Evolutionary conservation across 306 rosid species (phyloP).

Genomic region (Styphnolobium japonicum): DNA sequence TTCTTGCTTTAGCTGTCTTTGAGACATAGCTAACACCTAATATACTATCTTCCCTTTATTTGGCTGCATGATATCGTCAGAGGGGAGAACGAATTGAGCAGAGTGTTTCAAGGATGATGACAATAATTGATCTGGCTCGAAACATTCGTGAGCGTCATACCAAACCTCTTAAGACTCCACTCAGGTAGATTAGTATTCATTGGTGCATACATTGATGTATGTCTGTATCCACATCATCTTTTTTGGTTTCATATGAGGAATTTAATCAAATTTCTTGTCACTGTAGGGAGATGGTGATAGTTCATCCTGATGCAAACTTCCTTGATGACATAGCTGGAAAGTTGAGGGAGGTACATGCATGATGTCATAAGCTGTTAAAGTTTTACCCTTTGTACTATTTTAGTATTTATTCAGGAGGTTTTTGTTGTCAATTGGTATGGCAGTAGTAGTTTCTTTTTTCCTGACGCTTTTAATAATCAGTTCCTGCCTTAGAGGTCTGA

Average conservation of each 20-base stretch:
- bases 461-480: too few species aligned
- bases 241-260: background rate
- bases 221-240: background rate
- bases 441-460: background rate
- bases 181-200: constrained; percentile 53
- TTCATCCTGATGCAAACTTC: constrained; percentile 87
- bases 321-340: constrained; percentile 88
- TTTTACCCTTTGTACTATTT: background rate
- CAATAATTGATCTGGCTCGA: constrained; percentile 90
- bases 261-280: background rate
- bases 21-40: background rate
- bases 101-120: constrained; percentile 92
- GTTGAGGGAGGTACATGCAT: constrained; percentile 71
- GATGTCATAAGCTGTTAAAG: background rate
- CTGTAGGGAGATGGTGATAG: constrained; percentile 89
- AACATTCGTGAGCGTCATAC: constrained; percentile 94
- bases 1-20: constrained; percentile 12
- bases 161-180: constrained; percentile 91
- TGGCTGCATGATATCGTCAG: constrained; percentile 40
- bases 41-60: constrained; percentile 1
- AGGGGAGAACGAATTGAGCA: constrained; percentile 84
- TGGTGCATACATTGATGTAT: background rate
- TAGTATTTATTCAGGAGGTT: background rate
- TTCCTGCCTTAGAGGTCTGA: background rate
- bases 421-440: background rate